These are phyloP conservation scores for Venturia nashicola DNA, from an alignment of 2,329 filamentous ascomycete genomes.

Conservation along the genomic window DNA sequence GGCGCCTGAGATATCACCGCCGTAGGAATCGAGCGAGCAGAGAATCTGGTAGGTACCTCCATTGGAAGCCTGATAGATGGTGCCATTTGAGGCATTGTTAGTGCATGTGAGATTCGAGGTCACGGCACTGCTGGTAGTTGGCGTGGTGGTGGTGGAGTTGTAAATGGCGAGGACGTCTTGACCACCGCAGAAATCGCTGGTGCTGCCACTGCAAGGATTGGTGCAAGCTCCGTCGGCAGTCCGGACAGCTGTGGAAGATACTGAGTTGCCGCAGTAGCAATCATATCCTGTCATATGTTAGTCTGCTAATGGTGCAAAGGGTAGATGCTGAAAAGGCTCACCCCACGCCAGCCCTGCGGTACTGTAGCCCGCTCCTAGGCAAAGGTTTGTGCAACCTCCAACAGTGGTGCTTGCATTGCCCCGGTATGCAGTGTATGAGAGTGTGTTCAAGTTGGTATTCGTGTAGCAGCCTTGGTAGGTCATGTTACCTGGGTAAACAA, in stretches of 20 bases:
- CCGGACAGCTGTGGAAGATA: constrained; percentile 15
- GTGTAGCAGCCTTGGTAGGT: constrained; percentile 26
- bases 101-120: not conserved
- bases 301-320: not conserved
- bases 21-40: not conserved
- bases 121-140: not conserved
- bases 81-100: not conserved
- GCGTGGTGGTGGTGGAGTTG: not conserved
- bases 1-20: not conserved
- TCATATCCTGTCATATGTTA: constrained; percentile 13
- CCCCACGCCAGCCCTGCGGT: constrained; percentile 23
- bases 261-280: constrained; percentile 22
- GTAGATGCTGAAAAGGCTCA: not conserved
- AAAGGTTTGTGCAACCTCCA: constrained; percentile 20
- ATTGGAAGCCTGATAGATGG: not conserved
- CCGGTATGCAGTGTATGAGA: constrained; percentile 18
- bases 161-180: not conserved
- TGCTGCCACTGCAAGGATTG: constrained; percentile 20
- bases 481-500: constrained; percentile 21
- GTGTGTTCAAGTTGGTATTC: constrained; percentile 16
- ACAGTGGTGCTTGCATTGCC: constrained; percentile 18
- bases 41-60: not conserved
- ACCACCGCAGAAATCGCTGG: constrained; percentile 19
- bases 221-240: constrained; percentile 21
- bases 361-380: constrained; percentile 18